Evolutionary conservation across 2,329 filamentous ascomycete genomes (phyloP), one percentile per base, ranked within the genome.

Genomic region (Colletotrichum sp.): DNA sequence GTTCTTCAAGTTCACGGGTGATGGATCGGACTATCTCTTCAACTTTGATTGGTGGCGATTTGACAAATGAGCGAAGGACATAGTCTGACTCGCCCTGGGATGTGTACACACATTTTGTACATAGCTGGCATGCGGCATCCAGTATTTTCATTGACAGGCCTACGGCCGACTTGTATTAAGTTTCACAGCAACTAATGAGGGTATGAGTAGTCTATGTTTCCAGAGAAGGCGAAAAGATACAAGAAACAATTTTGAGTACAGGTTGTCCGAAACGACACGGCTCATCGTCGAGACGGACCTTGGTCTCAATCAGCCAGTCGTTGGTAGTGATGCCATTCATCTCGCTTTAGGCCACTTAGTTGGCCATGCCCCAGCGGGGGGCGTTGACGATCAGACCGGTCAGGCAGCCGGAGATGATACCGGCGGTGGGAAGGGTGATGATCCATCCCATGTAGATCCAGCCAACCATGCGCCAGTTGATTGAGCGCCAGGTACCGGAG

Each of bases 311-410:
- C 15, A 34, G n/a, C n/a, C 43, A 52, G n/a, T 52, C n/a, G 12
- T 21, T 52, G n/a, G 6, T 13, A 21, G 6, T 52, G 43, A 7
- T 21, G n/a, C 6, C 6, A 10, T 9, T 28, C 64, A 8, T 55
- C 2, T 26, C 26, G 2, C 18, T 30, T 16, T 16, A 3, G n/a
- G 28, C 12, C 12, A 1, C 6, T 65, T 32, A 73, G 65, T 30
- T 69, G 34, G 34, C 16, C 73, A 73, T 76, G 18, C 82, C 82
- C 82, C 82, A 87, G 43, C 85, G 84, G n/a, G 91, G 91, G 38
- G 91, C 89, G 78, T 92, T 92, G 77, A 92, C 85, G 68, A 91
- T 85, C 62, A 92, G 85, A 6, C 87, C 91, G 87, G 91, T 91
- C 66, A 91, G 80, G 66, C 87, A 85, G 7, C 91, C 91, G 13